Conservation (phyloP, 2,329 filamentous ascomycete species). For the Xylaria digitata region DNA sequence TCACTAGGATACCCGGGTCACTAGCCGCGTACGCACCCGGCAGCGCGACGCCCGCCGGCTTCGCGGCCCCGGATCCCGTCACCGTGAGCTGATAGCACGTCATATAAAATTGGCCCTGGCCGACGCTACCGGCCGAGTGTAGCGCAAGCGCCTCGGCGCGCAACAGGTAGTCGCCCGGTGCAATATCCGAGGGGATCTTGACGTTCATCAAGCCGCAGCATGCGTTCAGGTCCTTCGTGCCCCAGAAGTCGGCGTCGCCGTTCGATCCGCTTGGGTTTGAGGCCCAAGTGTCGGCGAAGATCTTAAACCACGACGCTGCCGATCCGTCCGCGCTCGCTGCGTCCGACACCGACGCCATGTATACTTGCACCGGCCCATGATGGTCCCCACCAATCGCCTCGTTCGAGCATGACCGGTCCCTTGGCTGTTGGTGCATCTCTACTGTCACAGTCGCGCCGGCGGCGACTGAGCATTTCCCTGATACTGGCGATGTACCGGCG, state of each 20-base stretch:
- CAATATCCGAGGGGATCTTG: conserved; percentile 53
- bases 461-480: conserved; percentile 58
- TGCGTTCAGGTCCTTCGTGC: conserved; percentile 56
- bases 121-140: conserved; percentile 51
- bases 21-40: conserved; percentile 49
- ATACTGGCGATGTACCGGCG: conserved; percentile 50
- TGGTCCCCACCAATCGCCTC: conserved; percentile 59
- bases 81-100: conserved; percentile 49
- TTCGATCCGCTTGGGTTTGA: conserved; percentile 49
- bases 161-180: conserved; percentile 58
- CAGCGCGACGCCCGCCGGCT: conserved; percentile 48
- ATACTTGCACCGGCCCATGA: conserved; percentile 57
- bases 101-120: conserved; percentile 50
- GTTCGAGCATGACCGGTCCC: conserved; percentile 52
- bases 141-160: conserved; percentile 59
- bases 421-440: conserved; percentile 64
- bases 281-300: conserved; percentile 57
- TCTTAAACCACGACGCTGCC: conserved; percentile 57
- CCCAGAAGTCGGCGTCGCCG: conserved; percentile 60
- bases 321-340: conserved; percentile 51
- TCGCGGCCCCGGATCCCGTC: conserved; percentile 46
- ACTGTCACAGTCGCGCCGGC: conserved; percentile 63
- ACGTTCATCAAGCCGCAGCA: conserved; percentile 57
- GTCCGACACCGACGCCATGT: conserved; percentile 55
- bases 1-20: conserved; percentile 48